phyloP scores from a whole-genome alignment of 2,329 filamentous ascomycete species.

The Cladosporium sp. region DNA sequence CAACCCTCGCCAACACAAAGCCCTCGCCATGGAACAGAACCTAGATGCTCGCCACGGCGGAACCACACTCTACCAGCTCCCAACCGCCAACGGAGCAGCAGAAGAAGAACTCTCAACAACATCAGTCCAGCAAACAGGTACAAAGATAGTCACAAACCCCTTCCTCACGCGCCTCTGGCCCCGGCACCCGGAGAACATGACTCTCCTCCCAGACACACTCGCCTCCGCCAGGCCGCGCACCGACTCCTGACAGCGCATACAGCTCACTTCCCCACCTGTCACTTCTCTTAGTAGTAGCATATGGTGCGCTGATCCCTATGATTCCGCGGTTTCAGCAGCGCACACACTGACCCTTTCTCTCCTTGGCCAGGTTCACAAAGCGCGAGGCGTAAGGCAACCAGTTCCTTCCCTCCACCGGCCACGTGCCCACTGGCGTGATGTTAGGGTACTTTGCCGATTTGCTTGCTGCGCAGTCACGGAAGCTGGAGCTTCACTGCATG shows the following conservation, averaged over 20 bases:
- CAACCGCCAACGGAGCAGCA: not conserved
- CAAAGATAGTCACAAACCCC: slow-evolving; percentile 15
- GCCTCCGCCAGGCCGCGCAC: not conserved
- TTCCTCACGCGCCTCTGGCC: slow-evolving; percentile 18
- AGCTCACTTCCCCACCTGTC: slow-evolving; percentile 16
- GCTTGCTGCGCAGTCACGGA: slow-evolving; percentile 1
- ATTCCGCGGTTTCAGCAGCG: not conserved
- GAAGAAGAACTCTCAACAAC: not conserved
- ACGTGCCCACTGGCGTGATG: slow-evolving; percentile 17
- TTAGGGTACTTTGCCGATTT: slow-evolving; percentile 18
- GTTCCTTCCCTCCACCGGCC: slow-evolving; percentile 7
- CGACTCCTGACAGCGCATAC: slow-evolving; percentile 19
- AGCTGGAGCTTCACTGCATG: slow-evolving; percentile 17
- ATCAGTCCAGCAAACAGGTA: slow-evolving; percentile 1
- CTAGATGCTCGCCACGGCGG: not conserved
- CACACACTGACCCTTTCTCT: not conserved
- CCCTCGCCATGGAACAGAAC: not conserved
- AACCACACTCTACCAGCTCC: not conserved
- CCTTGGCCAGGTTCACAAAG: slow-evolving; percentile 2
- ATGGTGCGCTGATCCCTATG: slow-evolving; percentile 2
- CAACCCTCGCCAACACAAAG: slow-evolving; percentile 2
- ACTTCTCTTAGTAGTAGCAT: not conserved
- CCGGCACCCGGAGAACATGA: slow-evolving; percentile 17
- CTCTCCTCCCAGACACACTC: not conserved
- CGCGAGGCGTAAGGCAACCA: slow-evolving; percentile 7